Percentiles rank a stretch among this genome's conserved stretches.
phyloP scores from a whole-genome alignment of 2,329 filamentous ascomycete species.

The Diplodia scrobiculata region DNA sequence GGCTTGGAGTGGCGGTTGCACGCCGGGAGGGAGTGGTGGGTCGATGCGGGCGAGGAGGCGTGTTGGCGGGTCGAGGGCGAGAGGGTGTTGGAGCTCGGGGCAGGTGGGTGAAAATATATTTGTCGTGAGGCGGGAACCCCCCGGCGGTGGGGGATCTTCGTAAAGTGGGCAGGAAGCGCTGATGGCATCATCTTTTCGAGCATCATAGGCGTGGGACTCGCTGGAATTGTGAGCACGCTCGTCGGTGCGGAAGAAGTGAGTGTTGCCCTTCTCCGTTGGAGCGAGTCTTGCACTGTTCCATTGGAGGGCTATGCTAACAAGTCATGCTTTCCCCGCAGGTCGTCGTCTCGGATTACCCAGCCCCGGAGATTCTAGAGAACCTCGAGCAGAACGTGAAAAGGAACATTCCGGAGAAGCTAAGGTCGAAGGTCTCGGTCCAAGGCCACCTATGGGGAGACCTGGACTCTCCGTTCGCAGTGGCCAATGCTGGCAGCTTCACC shows the following conservation, averaged over 20 bases:
- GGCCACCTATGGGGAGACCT: slow-evolving; percentile 68
- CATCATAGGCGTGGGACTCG: slow-evolving; percentile 49
- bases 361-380: slow-evolving; percentile 60
- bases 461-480: slow-evolving; percentile 45
- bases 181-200: slow-evolving; percentile 25
- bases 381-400: slow-evolving; percentile 60
- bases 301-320: slow-evolving; percentile 41
- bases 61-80: slow-evolving; percentile 54
- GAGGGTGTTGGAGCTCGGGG: slow-evolving; percentile 65
- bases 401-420: slow-evolving; percentile 51
- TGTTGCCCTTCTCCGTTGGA: not conserved
- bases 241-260: slow-evolving; percentile 50
- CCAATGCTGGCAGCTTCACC: slow-evolving; percentile 54
- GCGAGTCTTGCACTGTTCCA: not conserved
- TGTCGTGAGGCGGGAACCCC: slow-evolving; percentile 30
- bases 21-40: slow-evolving; percentile 39
- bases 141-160: slow-evolving; percentile 1
- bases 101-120: slow-evolving; percentile 56
- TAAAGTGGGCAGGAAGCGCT: slow-evolving; percentile 30
- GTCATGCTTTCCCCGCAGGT: slow-evolving; percentile 45
- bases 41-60: slow-evolving; percentile 38
- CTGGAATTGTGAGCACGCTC: slow-evolving; percentile 51
- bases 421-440: slow-evolving; percentile 50
- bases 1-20: slow-evolving; percentile 25
- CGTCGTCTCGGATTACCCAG: slow-evolving; percentile 68